Percentiles rank a stretch among this genome's conserved stretches.
These are phyloP conservation scores for Paspalum vaginatum DNA, from an alignment of 176 grass and related monocot genomes.

Conservation along the genomic window DNA sequence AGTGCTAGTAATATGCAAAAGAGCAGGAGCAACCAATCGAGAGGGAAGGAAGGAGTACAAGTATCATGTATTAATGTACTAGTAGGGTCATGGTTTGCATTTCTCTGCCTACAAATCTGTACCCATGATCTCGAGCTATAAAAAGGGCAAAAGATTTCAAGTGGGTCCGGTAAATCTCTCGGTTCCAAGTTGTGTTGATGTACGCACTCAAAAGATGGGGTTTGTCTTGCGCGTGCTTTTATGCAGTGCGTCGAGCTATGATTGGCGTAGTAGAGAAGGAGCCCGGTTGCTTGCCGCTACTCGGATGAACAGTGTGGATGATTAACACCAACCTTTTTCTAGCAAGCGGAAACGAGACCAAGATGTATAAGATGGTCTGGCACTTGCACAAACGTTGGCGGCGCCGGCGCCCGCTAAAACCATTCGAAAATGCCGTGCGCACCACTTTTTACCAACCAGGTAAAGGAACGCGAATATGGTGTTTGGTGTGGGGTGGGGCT, in stretches of 20 bases:
- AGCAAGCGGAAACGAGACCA: neutral
- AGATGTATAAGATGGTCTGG: too few species aligned
- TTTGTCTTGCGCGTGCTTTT: constrained; percentile 38
- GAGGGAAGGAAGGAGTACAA: neutral
- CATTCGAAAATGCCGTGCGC: constrained; percentile 32
- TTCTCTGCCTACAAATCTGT: neutral
- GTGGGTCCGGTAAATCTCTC: constrained; percentile 24
- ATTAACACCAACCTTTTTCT: constrained; percentile 16
- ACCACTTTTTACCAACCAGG: neutral
- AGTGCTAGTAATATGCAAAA: neutral
- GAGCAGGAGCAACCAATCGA: neutral
- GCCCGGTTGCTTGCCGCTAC: neutral
- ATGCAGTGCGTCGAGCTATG: constrained; percentile 34
- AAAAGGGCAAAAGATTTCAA: constrained; percentile 21
- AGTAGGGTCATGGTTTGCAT: neutral
- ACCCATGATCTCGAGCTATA: neutral
- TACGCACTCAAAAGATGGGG: neutral
- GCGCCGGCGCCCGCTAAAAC: constrained; percentile 22
- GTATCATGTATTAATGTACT: neutral
- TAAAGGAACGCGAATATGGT: constrained; percentile 2
- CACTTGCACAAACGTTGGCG: neutral
- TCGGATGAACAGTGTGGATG: neutral
- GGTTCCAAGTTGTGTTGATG: constrained; percentile 7
- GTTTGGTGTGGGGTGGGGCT: too few species aligned
- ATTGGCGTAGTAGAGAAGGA: neutral